Conservation (phyloP, 2,329 filamentous ascomycete genomes). For the Acephala macrosclerotiorum region DNA sequence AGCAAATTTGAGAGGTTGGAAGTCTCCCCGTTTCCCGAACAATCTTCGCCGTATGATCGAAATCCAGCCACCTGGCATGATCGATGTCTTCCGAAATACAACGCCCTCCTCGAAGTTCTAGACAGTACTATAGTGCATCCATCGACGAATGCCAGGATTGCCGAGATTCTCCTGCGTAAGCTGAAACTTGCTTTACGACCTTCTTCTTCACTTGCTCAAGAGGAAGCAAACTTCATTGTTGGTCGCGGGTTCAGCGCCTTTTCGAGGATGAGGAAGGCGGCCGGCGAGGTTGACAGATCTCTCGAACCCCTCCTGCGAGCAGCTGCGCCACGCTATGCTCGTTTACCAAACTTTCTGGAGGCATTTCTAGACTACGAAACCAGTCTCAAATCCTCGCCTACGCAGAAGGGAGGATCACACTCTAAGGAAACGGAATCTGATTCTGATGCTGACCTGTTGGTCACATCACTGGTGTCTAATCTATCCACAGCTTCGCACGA, state of each 20-base stretch:
- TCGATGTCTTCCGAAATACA: slow-evolving; percentile 71
- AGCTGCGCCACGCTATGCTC: slow-evolving; percentile 71
- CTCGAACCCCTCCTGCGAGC: slow-evolving; percentile 72
- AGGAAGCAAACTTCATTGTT: slow-evolving; percentile 75
- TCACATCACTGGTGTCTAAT: slow-evolving; percentile 73
- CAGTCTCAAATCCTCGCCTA: slow-evolving; percentile 35
- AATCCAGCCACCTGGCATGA: slow-evolving; percentile 68
- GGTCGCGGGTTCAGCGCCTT: slow-evolving; percentile 80
- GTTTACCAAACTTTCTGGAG: slow-evolving; percentile 70
- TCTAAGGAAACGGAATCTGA: slow-evolving; percentile 46
- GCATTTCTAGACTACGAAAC: slow-evolving; percentile 64
- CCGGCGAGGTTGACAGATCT: slow-evolving; percentile 63
- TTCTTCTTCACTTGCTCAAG: slow-evolving; percentile 63
- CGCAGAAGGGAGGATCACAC: slow-evolving; percentile 19
- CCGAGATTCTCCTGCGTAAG: slow-evolving; percentile 70
- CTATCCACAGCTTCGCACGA: slow-evolving; percentile 78
- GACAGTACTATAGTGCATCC: slow-evolving; percentile 69
- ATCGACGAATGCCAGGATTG: slow-evolving; percentile 70
- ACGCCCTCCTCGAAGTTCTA: slow-evolving; percentile 69
- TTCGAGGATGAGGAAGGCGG: slow-evolving; percentile 67
- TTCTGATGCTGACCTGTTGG: slow-evolving; percentile 65
- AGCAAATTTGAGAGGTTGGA: slow-evolving; percentile 72
- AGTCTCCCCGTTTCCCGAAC: slow-evolving; percentile 69
- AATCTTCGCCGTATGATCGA: slow-evolving; percentile 64
- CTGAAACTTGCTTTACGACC: slow-evolving; percentile 70